A percentile compares a stretch with the other conserved stretches of the same genome.
Conservation (phyloP, 2,329 filamentous ascomycete genomes). For the Rhynchosporium agropyri region DNA sequence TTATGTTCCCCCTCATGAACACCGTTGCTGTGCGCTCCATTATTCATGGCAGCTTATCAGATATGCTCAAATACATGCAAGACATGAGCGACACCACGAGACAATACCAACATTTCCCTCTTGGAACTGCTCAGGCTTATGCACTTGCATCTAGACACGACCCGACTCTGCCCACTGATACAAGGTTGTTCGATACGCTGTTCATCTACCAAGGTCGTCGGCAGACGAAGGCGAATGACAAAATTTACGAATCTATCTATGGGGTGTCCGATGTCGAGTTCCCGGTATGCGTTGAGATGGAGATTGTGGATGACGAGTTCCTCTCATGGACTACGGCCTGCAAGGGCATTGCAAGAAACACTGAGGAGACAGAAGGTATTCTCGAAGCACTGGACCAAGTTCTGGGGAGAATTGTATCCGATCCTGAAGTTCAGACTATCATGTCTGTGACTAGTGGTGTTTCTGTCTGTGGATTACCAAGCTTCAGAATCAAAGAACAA, state of each 20-base stretch:
- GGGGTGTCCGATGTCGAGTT: conserved; percentile 75
- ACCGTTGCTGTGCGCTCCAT: conserved; percentile 76
- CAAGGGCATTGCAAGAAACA: conserved; percentile 57
- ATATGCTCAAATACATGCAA: conserved; percentile 75
- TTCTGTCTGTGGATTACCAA: conserved; percentile 66
- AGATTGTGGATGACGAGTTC: conserved; percentile 53
- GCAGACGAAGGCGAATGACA: conserved; percentile 3
- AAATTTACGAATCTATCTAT: conserved; percentile 37
- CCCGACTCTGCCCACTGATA: conserved; percentile 33
- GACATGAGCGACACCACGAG: conserved; percentile 65
- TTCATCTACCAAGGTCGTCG: conserved; percentile 66
- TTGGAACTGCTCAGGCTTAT: conserved; percentile 67
- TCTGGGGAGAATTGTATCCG: conserved; percentile 57
- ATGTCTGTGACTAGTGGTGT: conserved; percentile 54
- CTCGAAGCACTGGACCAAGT: conserved; percentile 62
- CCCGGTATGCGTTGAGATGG: conserved; percentile 80
- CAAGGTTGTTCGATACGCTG: conserved; percentile 61
- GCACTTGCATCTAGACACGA: conserved; percentile 43
- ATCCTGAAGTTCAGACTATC: conserved; percentile 55
- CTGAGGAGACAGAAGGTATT: conserved; percentile 51
- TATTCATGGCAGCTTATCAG: conserved; percentile 65
- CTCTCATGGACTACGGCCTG: conserved; percentile 75
- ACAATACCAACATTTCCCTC: conserved; percentile 75
- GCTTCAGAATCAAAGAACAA: conserved; percentile 41
- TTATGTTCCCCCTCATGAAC: conserved; percentile 92